These are phyloP conservation scores for Tilletia indica DNA, from an alignment of 1,284 basidiomycete genomes.

Conservation along the genomic window DNA sequence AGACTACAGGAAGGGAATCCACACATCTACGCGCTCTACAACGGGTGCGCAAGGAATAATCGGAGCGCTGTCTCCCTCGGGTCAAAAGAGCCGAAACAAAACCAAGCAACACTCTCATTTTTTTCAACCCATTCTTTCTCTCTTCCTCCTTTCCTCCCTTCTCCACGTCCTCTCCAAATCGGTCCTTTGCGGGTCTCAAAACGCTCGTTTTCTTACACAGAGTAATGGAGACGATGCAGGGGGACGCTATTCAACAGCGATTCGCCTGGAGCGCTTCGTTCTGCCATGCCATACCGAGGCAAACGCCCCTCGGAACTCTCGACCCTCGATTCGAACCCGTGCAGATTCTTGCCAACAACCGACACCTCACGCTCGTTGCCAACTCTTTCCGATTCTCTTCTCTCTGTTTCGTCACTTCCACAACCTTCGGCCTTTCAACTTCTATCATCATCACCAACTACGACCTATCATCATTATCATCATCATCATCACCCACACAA, in stretches of 20 bases:
- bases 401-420: constrained; percentile 1
- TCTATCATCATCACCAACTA: neutral
- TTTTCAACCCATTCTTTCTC: neutral
- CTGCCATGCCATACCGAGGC: no score
- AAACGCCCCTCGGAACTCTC: neutral
- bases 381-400: neutral
- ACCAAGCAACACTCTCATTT: neutral
- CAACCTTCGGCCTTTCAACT: neutral
- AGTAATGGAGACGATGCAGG: no score
- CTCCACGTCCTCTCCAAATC: neutral
- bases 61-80: no score
- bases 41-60: no score
- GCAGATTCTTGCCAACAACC: neutral
- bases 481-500: neutral
- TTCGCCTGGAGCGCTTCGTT: no score
- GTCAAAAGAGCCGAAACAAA: neutral
- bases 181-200: no score
- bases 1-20: no score
- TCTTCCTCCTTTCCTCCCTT: neutral
- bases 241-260: no score
- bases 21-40: no score
- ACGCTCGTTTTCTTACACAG: no score
- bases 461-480: neutral
- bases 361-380: no score
- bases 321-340: neutral